phyloP scores from a whole-genome alignment of 805 yeast species.

The Brettanomyces naardenensis region DNA sequence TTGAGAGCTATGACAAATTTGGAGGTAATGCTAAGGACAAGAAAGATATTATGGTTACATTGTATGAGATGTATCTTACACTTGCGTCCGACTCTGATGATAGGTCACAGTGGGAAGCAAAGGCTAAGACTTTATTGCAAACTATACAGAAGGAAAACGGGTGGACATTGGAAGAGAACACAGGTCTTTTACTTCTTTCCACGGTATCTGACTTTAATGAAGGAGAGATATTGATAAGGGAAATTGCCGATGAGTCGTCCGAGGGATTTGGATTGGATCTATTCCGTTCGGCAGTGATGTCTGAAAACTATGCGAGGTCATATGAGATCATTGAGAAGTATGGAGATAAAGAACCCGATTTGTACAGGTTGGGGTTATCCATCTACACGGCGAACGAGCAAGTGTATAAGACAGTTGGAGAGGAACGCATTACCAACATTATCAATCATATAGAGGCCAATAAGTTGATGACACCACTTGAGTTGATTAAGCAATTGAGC shows the following conservation, averaged over 20 bases:
- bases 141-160: conserved; percentile 24
- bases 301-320: conserved; percentile 51
- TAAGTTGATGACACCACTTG: conserved; percentile 62
- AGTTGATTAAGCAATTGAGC: conserved; percentile 63
- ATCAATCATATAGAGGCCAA: conserved; percentile 44
- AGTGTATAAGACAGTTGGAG: conserved; percentile 44
- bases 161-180: conserved; percentile 44
- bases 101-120: conserved; percentile 50
- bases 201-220: conserved; percentile 48
- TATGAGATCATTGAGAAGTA: conserved; percentile 47
- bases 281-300: conserved; percentile 56
- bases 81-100: conserved; percentile 34
- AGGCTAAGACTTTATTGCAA: conserved; percentile 49
- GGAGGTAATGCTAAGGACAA: conserved; percentile 67
- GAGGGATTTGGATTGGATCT: conserved; percentile 46
- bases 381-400: conserved; percentile 51
- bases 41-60: conserved; percentile 64
- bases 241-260: conserved; percentile 19
- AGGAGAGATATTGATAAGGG: conserved; percentile 36
- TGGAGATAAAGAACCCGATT: conserved; percentile 55
- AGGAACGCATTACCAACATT: conserved; percentile 38
- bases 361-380: conserved; percentile 58
- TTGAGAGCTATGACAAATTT: conserved; percentile 67
- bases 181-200: conserved; percentile 47
- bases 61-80: conserved; percentile 74